Base-by-base conservation (phyloP, 1,284 basidiomycete genomes). In the Fomitopsis palustris region DNA sequence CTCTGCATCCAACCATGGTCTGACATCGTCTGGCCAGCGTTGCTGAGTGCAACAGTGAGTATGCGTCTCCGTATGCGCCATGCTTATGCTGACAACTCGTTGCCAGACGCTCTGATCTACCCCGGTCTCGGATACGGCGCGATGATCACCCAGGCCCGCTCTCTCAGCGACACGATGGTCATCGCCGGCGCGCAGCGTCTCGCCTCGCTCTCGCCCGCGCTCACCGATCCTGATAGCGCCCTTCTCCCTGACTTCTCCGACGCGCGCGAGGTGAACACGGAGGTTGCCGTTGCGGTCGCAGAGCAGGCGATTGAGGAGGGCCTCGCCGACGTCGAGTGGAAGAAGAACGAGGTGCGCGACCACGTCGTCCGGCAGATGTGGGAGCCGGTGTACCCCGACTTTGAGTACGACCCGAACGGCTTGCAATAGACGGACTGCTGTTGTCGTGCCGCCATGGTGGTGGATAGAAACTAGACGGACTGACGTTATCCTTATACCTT, bases 211-310 rank as follows among this genome's bases (percentile, higher is more conserved):
- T 86, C 92, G 0, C 92, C 92, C 1, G 91, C 91, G 0, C 79
- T 88, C 51, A 75, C 79, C 21, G 82, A 91, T 68, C 83, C 84
- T 0, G 81, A 86, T 66, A 78, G 83, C 23, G 83, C 83, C 1
- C 79, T 90, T 12, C 75, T 95, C 19, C 87, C 90, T 0, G 87
- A 90, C 65, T 88, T 95, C 47, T 78, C 74, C 6, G 84, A 87
- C 61, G 85, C 90, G 0, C 86, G 87, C 0, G 68, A 68, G 6
- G 85, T 92, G 39, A 92, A 90, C 71, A 85, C 88, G 61, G 88
- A 92, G 69, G 81, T 94, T n/a, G 90, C 87, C 0, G 81, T 92
- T 0, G 90, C 90, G 0, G 92, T 94, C 10, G 84, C 89, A 3
- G 82, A 90, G 65, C 82, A 89, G 61, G 90, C 91, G 0, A 80